Evolutionary conservation across 345 rosid species (phyloP).

Genomic region (Salix purpurea): DNA sequence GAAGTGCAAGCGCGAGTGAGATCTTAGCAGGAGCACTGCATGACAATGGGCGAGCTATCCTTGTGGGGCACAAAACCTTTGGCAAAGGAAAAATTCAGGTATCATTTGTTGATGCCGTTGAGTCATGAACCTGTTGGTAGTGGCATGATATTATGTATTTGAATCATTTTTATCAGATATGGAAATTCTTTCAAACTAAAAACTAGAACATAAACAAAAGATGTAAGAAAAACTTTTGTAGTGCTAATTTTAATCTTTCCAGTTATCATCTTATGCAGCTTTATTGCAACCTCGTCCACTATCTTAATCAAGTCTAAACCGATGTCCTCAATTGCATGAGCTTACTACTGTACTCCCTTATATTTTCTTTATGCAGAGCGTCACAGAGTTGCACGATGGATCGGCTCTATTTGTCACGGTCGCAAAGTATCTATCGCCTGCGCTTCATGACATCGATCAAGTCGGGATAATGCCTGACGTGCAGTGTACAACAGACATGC

Average conservation of each 20-base stretch:
- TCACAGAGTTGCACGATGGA: conserved; percentile 80
- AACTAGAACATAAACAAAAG: not conserved
- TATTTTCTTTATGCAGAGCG: conserved; percentile 44
- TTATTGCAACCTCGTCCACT: not conserved
- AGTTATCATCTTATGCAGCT: not conserved
- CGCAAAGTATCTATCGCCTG: conserved; percentile 86
- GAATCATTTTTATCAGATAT: not conserved
- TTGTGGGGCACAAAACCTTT: conserved; percentile 77
- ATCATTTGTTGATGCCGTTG: not conserved
- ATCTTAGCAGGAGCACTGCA: conserved; percentile 86
- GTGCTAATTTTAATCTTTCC: not conserved
- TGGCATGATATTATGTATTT: not conserved
- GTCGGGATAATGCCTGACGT: conserved; percentile 81
- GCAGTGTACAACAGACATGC: conserved; percentile 72
- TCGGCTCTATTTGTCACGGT: conserved; percentile 87
- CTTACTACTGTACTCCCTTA: not conserved
- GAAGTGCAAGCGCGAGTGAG: conserved; percentile 97
- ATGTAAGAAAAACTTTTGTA: not conserved
- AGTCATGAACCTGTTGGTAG: not conserved
- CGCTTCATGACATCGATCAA: conserved; percentile 79
- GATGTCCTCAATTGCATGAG: not conserved
- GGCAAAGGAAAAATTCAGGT: conserved; percentile 97
- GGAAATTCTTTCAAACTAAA: not conserved
- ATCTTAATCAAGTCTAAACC: conserved; percentile 1
- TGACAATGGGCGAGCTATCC: conserved; percentile 89